These are phyloP conservation scores for Camptophora hylomeconis DNA, from an alignment of 2,329 filamentous ascomycete species.

Conservation along the genomic window DNA sequence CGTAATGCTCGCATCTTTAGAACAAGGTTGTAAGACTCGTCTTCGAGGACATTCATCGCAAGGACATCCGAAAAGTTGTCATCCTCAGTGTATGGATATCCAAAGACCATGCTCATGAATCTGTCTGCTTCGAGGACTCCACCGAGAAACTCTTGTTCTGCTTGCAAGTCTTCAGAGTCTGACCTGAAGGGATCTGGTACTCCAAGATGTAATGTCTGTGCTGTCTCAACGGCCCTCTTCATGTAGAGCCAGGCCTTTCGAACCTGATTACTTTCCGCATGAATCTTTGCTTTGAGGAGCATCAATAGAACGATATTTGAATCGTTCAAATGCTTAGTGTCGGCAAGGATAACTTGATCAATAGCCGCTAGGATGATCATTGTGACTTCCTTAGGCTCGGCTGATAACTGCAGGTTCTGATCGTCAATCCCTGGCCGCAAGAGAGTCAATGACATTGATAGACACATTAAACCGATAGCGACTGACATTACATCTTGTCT, in stretches of 20 bases:
- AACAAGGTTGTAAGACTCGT: no score
- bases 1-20: slow-evolving; percentile 14
- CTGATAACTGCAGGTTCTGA: slow-evolving; percentile 8
- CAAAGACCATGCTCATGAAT: slow-evolving; percentile 14
- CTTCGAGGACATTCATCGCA: slow-evolving; percentile 10
- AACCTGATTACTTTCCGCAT: slow-evolving; percentile 13
- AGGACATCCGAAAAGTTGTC: slow-evolving; percentile 13
- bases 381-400: slow-evolving; percentile 7
- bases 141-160: slow-evolving; percentile 11
- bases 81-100: slow-evolving; percentile 13
- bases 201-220: slow-evolving; percentile 9
- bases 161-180: slow-evolving; percentile 2
- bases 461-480: slow-evolving; percentile 12
- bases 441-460: slow-evolving; percentile 12
- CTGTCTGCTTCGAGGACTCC: slow-evolving; percentile 14
- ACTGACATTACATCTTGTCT: slow-evolving; percentile 8
- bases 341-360: slow-evolving; percentile 12
- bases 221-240: slow-evolving; percentile 8
- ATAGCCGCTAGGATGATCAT: slow-evolving; percentile 13
- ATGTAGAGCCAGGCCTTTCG: slow-evolving; percentile 14
- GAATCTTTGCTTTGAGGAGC: slow-evolving; percentile 15
- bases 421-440: slow-evolving; percentile 13
- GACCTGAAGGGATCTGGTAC: slow-evolving; percentile 3
- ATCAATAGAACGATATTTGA: slow-evolving; percentile 9
- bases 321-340: slow-evolving; percentile 7